Conservation (phyloP, 2,329 filamentous ascomycete species). For the Fusarium sp. region DNA sequence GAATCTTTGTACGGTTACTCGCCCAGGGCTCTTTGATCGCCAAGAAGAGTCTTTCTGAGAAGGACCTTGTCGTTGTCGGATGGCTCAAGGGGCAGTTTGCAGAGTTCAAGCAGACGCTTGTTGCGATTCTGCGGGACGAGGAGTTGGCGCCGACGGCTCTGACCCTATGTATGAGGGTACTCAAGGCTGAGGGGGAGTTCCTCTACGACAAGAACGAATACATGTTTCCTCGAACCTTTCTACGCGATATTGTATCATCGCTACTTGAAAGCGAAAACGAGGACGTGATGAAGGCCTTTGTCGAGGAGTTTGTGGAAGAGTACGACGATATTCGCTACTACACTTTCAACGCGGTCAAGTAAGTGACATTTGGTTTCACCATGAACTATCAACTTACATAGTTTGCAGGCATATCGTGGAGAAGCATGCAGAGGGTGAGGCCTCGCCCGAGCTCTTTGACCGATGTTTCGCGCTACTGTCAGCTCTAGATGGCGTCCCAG, state of each 20-base stretch:
- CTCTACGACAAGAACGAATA: constrained; percentile 70
- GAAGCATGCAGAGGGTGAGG: constrained; percentile 29
- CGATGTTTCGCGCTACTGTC: constrained; percentile 72
- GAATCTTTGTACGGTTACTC: constrained; percentile 85
- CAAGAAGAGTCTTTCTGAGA: constrained; percentile 73
- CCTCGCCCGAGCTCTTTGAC: constrained; percentile 56
- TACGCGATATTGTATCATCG: constrained; percentile 71
- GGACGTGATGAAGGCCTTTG: constrained; percentile 75
- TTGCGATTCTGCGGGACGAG: constrained; percentile 70
- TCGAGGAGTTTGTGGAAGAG: constrained; percentile 80
- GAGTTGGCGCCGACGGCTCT: constrained; percentile 76
- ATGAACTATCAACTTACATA: constrained; percentile 2
- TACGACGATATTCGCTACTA: constrained; percentile 88
- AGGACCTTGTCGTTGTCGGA: constrained; percentile 76
- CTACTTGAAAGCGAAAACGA: constrained; percentile 69
- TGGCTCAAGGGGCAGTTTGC: constrained; percentile 82
- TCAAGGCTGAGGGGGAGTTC: constrained; percentile 81
- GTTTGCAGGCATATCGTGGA: constrained; percentile 44
- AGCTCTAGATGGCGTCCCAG: constrained; percentile 76
- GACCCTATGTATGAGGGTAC: constrained; percentile 82
- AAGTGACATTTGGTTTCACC: constrained; percentile 55
- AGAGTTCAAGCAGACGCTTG: constrained; percentile 74
- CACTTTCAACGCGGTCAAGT: constrained; percentile 80
- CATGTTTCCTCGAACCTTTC: constrained; percentile 74
- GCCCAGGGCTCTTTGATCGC: constrained; percentile 76